Base-by-base conservation (phyloP, 208 protist species). In the Wallacemonas sp. region DNA sequence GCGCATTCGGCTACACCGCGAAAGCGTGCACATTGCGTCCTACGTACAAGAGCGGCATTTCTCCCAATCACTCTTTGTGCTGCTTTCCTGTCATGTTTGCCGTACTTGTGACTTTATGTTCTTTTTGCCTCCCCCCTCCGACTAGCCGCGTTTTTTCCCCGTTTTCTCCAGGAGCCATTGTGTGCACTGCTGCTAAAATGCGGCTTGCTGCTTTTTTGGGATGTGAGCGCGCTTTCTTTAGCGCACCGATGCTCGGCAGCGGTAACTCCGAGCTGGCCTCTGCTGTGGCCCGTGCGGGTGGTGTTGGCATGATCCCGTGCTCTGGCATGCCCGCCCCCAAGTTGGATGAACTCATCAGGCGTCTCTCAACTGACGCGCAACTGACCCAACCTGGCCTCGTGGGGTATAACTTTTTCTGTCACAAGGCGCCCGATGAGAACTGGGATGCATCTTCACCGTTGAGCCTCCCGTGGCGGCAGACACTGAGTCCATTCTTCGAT, bases 361-460 rank as follows among this genome's bases (percentile, higher is more conserved):
- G 44, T 24, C 38, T 58, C 49, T 60, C 63, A n/a, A 46, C 27
- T 31, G 15, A 30, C 17, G 8, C 22, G 4, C 22, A 31, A 38
- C 21, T 55, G 51, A 26, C 22, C 2, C 24, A 6, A 12, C 9
- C 24, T 19, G 47, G 47, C 14, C 26, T 38, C 6, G n/a, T 69
- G 5, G 33, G 42, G 42, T 77, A 61, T 54, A 77, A 77, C 60
- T 70, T 70, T 60, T 77, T 77, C 36, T 70, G 62, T 41, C 71
- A 77, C 46, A 21, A 26, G 27, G 11, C 51, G 39, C 59, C 71
- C 30, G 9, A 15, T 22, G 17, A 26, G 24, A 30, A 14, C 31
- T 12, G 51, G 51, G 31, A 21, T 31, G 30, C 28, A n/a, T 4
- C 3, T 14, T 38, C 70, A n/a, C 5, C 36, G 46, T n/a, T 69